Base-by-base conservation (phyloP, 2,329 filamentous ascomycete species). In the Aspergillus fumigatiaffinis region DNA sequence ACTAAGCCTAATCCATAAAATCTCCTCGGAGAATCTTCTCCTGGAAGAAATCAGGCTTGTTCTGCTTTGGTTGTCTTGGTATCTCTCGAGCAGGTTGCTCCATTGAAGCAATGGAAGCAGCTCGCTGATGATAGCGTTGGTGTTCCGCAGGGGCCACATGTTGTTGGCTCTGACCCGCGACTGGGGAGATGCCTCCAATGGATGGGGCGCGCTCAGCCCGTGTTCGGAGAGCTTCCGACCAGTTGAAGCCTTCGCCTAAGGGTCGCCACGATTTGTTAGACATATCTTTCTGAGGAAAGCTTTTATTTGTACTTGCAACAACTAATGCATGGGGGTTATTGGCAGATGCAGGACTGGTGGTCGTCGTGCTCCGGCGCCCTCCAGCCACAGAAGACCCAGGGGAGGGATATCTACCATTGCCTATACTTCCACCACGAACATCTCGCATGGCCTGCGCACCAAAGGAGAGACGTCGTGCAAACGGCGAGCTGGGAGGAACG, bases 1-100 rank as follows among this genome's bases (percentile, higher is more conserved):
- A 44, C 7, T 50, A 21, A 55, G 52, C 42, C 65, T 81, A 96
- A 71, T 97, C 92, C 92, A 97, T 97, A 69, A 99, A 97, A 71
- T 99, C 94, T 49, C 93, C 94, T 79, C 96, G 94, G 65, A 99
- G 83, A 68, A 99, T 97, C 65, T 95, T 87, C 82, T 99, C 94
- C 76, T 97, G 92, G 79, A 97, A 94, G 61, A 89, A 89, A 78
- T 99, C 94, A 29, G 93, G 92, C 80, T 93, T 95, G 46, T 81
- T 80, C 63, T 82, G 76, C 55, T 77, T 77, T 4, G 77, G 77
- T 62, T 80, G 76, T 57, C 75, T 76, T 20, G 75, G 72, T 35
- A 79, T 73, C 53, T 78, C 74, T 52, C 74, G 74, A 23, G 70
- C 64, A 41, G 84, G 84, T 52, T 79, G 80, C 66, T 86, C 84